Base-by-base conservation (phyloP, 2,329 filamentous ascomycete species). In the Fusarium verrucosum region DNA sequence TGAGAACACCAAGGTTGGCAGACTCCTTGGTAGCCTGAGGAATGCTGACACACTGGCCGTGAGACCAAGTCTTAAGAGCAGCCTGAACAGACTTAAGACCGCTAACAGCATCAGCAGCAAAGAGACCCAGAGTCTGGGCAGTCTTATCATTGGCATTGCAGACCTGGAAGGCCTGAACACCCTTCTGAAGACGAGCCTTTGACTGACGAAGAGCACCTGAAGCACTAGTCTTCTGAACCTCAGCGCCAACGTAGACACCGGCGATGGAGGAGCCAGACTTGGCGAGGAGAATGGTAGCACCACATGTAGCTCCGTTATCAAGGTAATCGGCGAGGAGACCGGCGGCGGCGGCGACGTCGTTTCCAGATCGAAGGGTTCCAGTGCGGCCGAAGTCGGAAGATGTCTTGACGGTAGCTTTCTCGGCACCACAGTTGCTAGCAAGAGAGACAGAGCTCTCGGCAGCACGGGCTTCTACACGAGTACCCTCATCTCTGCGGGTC, bases 211-310 rank as follows among this genome's bases (percentile, higher is more conserved):
- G 47, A 1, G 58, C 35, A 32, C 17, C 38, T 1, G 67, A 62
- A 28, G 66, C 67, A 6, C 69, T 62, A 2, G n/a, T 19, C 58
- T 71, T 71, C 5, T 71, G 69, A 2, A 69, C 63, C 5, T 72
- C 69, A 2, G 65, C 60, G 14, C 69, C 69, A 1, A 66, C 57
- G 9, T 72, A 71, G 1, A 72, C 30, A 25, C 69, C 69, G 23
- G 69, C 67, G 10, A 71, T 45, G 1, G 63, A 56, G 13, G 60
- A 50, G 1, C 69, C 69, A 10, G 67, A 60, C 52, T 72, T 71
- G 45, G 69, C 65, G n/a, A 71, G 69, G 7, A 71, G 20, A 11
- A 71, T 66, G 5, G 69, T 70, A 6, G 55, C 52, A 6, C 69
- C 69, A 4, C 69, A 71, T 0, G 55, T 37, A 11, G 69, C 69